Evolutionary conservation across 495 filamentous ascomycete genomes (phyloP).

Genomic region (Podospora pseudopauciseta): DNA sequence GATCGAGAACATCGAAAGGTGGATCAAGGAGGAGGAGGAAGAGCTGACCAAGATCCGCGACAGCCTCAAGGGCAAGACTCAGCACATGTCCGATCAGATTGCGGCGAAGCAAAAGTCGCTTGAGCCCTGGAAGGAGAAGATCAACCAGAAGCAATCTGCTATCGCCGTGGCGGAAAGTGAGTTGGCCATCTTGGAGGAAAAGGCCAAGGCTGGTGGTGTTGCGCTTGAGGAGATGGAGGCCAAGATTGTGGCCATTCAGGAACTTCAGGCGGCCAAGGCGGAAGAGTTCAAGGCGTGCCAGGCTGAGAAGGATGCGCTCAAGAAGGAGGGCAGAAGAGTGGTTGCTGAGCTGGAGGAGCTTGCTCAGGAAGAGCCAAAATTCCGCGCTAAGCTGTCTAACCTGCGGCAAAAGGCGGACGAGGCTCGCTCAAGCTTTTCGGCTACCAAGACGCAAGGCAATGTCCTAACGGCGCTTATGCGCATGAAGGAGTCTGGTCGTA

Average conservation of each 20-base stretch:
- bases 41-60: conserved; percentile 78
- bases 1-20: conserved; percentile 66
- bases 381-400: conserved; percentile 76
- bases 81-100: conserved; percentile 89
- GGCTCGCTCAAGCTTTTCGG: conserved; percentile 81
- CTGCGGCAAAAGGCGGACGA: conserved; percentile 93
- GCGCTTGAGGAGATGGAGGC: conserved; percentile 78
- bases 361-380: conserved; percentile 68
- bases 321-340: conserved; percentile 68
- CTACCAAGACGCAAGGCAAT: conserved; percentile 86
- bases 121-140: conserved; percentile 94
- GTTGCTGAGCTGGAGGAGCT: conserved; percentile 69
- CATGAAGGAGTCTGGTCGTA: conserved; percentile 90
- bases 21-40: conserved; percentile 72
- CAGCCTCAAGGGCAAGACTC: conserved; percentile 87
- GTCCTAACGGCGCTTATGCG: conserved; percentile 89
- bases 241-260: conserved; percentile 71
- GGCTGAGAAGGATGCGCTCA: conserved; percentile 63
- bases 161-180: conserved; percentile 94
- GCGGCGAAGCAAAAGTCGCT: conserved; percentile 87
- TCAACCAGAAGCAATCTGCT: conserved; percentile 89
- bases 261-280: conserved; percentile 63
- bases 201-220: conserved; percentile 77
- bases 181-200: conserved; percentile 83
- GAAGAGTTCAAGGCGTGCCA: conserved; percentile 73